Conservation (phyloP, 164 flowering plant genomes). For the Chimonanthus salicifolius region DNA sequence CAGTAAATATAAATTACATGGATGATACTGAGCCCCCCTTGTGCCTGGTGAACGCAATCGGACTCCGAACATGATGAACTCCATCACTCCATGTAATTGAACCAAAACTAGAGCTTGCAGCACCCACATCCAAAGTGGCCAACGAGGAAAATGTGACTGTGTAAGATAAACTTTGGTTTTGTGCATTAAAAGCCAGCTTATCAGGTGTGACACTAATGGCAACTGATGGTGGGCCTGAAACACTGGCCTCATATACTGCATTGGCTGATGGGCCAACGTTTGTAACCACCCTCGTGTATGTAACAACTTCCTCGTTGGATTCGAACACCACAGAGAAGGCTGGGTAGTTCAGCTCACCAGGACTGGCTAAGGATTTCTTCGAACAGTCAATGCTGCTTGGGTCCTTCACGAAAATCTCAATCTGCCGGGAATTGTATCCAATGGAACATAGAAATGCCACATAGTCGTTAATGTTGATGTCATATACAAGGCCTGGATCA, state of each 20-base stretch:
- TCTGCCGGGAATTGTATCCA: slow-evolving; percentile 44
- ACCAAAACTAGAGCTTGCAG: slow-evolving; percentile 33
- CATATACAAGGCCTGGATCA: slow-evolving; percentile 79
- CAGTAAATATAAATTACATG: slow-evolving; percentile 13
- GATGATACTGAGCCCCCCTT: slow-evolving; percentile 15
- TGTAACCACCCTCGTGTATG: slow-evolving; percentile 51
- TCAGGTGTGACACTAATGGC: slow-evolving; percentile 50
- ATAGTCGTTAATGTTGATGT: slow-evolving; percentile 43
- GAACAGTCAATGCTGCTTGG: slow-evolving; percentile 29
- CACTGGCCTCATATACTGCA: slow-evolving; percentile 54
- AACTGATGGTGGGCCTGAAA: slow-evolving; percentile 44
- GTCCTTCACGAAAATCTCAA: slow-evolving; percentile 42
- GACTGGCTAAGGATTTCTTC: slow-evolving; percentile 20
- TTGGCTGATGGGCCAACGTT: slow-evolving; percentile 52
- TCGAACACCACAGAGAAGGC: slow-evolving; percentile 67
- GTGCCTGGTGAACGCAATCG: slow-evolving; percentile 51
- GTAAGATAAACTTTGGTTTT: slow-evolving; percentile 33
- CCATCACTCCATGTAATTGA: slow-evolving; percentile 83
- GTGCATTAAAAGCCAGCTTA: slow-evolving; percentile 51
- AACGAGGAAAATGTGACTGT: slow-evolving; percentile 42
- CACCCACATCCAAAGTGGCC: not conserved
- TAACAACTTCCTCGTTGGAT: slow-evolving; percentile 23
- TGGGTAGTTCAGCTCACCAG: slow-evolving; percentile 81
- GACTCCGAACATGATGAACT: slow-evolving; percentile 62
- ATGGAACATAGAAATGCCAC: slow-evolving; percentile 65